phyloP scores from a whole-genome alignment of 2,329 filamentous ascomycete genomes.

The Sclerotinia nivalis region DNA sequence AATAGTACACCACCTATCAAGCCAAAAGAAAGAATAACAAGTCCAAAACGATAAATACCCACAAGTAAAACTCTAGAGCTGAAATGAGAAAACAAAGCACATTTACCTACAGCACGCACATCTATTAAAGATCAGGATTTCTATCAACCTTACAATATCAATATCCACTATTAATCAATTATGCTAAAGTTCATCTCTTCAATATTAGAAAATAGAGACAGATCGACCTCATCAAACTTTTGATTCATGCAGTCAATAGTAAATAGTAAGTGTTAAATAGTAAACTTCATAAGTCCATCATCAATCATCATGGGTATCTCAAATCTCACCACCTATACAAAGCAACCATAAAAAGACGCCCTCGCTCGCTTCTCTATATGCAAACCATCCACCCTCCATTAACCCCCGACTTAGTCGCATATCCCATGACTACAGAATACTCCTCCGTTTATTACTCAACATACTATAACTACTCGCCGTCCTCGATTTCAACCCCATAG shows the following conservation, averaged over 20 bases:
- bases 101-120: not conserved
- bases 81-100: too few relatives aligned
- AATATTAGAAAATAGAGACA: not conserved
- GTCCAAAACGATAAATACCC: too few relatives aligned
- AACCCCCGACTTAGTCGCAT: too few relatives aligned
- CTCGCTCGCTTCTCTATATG: not conserved
- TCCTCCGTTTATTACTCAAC: constrained; percentile 31
- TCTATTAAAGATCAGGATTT: not conserved
- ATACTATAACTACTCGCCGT: constrained; percentile 30
- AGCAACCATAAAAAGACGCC: not conserved
- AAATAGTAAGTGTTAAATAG: not conserved
- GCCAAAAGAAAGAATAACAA: too few relatives aligned
- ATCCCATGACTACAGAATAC: constrained; percentile 4
- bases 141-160: not conserved
- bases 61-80: too few relatives aligned
- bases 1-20: too few relatives aligned
- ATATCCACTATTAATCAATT: not conserved
- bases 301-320: constrained; percentile 2
- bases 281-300: not conserved
- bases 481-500: constrained; percentile 13
- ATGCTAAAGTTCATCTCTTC: not conserved
- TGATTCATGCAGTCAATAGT: not conserved
- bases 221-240: too few relatives aligned
- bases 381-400: not conserved
- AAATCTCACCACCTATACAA: not conserved